Evolutionary conservation across 1,139 yeast species (phyloP).

Genomic region (Kodamaea derodonti): DNA sequence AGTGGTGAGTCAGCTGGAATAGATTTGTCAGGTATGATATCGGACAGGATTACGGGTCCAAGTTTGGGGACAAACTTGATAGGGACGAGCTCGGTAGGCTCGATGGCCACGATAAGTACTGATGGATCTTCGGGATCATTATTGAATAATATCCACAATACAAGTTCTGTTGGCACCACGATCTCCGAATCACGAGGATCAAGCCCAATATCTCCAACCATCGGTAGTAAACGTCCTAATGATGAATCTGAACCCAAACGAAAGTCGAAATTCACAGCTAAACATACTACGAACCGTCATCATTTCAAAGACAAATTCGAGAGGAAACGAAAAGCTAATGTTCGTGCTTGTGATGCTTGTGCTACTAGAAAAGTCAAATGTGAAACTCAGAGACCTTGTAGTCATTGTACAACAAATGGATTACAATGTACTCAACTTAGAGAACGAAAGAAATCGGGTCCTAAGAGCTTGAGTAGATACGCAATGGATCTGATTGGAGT

Average conservation of each 20-base stretch:
- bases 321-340: slow-evolving; percentile 12
- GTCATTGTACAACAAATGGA: slow-evolving; percentile 36
- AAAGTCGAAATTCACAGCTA: slow-evolving; percentile 6
- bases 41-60: too few species aligned
- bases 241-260: neutral
- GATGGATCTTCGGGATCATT: too few species aligned
- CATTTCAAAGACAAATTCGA: slow-evolving; percentile 9
- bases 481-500: slow-evolving; percentile 27
- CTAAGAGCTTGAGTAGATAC: slow-evolving; percentile 32
- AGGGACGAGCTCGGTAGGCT: too few species aligned
- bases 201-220: too few species aligned
- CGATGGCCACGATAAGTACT: too few species aligned
- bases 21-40: too few species aligned
- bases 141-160: too few species aligned
- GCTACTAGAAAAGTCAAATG: slow-evolving; percentile 43
- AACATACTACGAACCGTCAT: slow-evolving; percentile 10
- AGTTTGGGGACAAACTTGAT: too few species aligned
- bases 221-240: too few species aligned
- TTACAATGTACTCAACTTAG: slow-evolving; percentile 37
- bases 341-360: slow-evolving; percentile 41
- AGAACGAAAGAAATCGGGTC: slow-evolving; percentile 43
- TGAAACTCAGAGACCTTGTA: slow-evolving; percentile 39
- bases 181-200: too few species aligned
- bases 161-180: too few species aligned
- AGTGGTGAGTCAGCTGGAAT: too few species aligned